Base-by-base conservation (phyloP, 1,284 basidiomycete genomes). In the Cystobasidium pallidum region DNA sequence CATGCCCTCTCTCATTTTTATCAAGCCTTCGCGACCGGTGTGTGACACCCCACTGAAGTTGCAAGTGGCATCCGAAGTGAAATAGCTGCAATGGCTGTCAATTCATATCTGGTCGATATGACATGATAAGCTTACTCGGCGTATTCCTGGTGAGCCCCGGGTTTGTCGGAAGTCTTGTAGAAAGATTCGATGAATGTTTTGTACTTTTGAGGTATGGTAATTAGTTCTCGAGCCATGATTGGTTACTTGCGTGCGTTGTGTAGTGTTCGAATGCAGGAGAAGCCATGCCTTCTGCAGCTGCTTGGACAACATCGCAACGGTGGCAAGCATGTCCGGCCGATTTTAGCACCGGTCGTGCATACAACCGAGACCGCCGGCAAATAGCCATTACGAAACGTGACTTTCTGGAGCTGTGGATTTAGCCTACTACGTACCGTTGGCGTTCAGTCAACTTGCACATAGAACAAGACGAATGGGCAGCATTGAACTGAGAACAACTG, bases 1-100 rank as follows among this genome's bases (percentile, higher is more conserved):
- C 63, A 65, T 65, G 15, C 63, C 63, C 63, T 65, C 63, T 28
- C 63, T 28, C 63, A 65, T 65, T 47, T 65, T 65, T 6, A 65
- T 51, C n/a, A 65, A 21, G 21, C 45, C 63, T n/a, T 49, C 19
- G 3, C 63, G 63, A 19, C 45, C 49, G 17, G 63, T 51, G 21
- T 65, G 63, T 15, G 49, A 49, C n/a, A 32, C 63, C 2, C 63
- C 63, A 24, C 63, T 65, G 63, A 65, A 65, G 36, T 65, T 65
- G 45, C 63, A 65, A 3, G 63, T 65, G 8, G 63, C 63, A 30
- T 65, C 45, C 10, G 15, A 8, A 15, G 43, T 39, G 19, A 65
- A 65, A 6, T 32, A 51, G 28, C 63, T 65, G 43, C 13, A 10
- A 32, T 19, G 11, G 24, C 24, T 2, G 21, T 51, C 7, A 28